Evolutionary conservation across 1,284 basidiomycete genomes (phyloP), one percentile per base, ranked within the genome.

Genomic region (Moniliella sp.): DNA sequence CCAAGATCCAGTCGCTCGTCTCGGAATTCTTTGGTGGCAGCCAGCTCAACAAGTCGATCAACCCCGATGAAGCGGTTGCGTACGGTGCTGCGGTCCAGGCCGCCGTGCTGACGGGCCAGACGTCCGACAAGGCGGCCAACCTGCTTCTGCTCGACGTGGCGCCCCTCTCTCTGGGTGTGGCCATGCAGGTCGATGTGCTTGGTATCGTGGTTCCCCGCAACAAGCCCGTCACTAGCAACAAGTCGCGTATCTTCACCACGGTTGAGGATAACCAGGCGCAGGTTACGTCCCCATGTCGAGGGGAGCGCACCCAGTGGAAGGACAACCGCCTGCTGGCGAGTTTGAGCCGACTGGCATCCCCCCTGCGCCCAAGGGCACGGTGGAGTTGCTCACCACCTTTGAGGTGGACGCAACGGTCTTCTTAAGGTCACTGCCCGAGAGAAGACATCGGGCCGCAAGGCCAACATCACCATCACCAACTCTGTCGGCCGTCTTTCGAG

Each of bases 1-100:
- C 88, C 57, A 94, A 94, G 72, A 81, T 99, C 54, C 88, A 94
- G 68, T 73, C 82, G 17, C 76, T 97, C 42, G 84, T 99, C 39
- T 94, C 86, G 43, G 88, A 97, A 64, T 83, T 76, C 74, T 99
- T 97, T 64, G 78, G 78, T 65, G 84, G 83, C 43, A 82, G 84
- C 60, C 78, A 88, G 65, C 68, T 91, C 62, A 97, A 94, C 78
- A 94, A 94, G 74, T 84, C 80, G 33, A 65, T 65, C 59, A 66
- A 66, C 64, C 64, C 64, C 41, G 64, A 65, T 42, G 64, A 65
- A 57, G 63, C 64, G 41, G 64, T 66, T 34, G 64, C 64, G 30
- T 65, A 37, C 51, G 56, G 56, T 50, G 56, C 56, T 37, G 54
- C 56, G 15, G 54, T 59, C 43, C 56, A 59, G 46, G 56, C 51